A percentile compares a stretch with the other conserved stretches of the same genome.
Evolutionary conservation across 768 basidiomycete genomes (phyloP).

Genomic region (Boletus sensibilis): DNA sequence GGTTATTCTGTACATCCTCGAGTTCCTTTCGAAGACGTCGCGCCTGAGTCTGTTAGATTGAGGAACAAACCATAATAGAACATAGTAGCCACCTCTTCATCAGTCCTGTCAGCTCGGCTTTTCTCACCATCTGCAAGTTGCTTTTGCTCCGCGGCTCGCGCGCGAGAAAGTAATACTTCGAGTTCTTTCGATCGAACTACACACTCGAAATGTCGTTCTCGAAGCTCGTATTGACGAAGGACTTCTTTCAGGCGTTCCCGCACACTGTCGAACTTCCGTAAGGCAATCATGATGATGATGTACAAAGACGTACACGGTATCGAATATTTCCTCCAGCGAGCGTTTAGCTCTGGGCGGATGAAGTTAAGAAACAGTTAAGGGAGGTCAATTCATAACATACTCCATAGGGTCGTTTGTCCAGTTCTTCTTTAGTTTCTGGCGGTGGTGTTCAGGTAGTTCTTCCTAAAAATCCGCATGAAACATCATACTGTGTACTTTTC

Average conservation of each 20-base stretch:
- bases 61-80: conserved; percentile 2
- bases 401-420: conserved; percentile 77
- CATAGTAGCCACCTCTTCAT: conserved; percentile 64
- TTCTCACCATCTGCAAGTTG: conserved; percentile 79
- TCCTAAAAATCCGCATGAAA: conserved; percentile 43
- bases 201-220: conserved; percentile 90
- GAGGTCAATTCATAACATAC: conserved; percentile 42
- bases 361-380: conserved; percentile 1
- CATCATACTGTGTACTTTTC: neutral
- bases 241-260: conserved; percentile 86
- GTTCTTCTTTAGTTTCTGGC: conserved; percentile 74
- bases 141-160: conserved; percentile 84
- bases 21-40: conserved; percentile 71
- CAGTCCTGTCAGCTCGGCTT: conserved; percentile 58
- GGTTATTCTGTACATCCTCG: conserved; percentile 76
- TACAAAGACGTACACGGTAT: conserved; percentile 64
- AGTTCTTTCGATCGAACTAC: conserved; percentile 91
- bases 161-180: conserved; percentile 82
- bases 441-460: conserved; percentile 59
- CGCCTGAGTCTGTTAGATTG: conserved; percentile 41
- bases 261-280: conserved; percentile 46
- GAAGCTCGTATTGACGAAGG: conserved; percentile 83
- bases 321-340: conserved; percentile 81
- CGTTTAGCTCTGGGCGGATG: conserved; percentile 55
- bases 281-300: neutral